Evolutionary conservation across 2,329 filamentous ascomycete species (phyloP).

Genomic region (Colletotrichum tofieldiae): DNA sequence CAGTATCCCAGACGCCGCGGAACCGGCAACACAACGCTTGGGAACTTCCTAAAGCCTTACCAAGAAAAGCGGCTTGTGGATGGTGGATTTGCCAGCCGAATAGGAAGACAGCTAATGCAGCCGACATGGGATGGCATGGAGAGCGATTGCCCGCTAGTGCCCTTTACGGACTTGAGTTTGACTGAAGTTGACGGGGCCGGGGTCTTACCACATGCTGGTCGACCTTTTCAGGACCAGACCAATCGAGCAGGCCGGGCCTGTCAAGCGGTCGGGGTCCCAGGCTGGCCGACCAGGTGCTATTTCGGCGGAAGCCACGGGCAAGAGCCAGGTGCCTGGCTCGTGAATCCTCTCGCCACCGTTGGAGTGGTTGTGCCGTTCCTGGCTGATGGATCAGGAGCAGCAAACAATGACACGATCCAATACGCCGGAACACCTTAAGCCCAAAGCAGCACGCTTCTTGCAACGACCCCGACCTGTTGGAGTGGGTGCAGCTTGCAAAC

Average conservation of each 20-base stretch:
- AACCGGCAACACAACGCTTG: conserved; percentile 40
- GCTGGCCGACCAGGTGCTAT: conserved; percentile 33
- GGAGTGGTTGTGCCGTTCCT: conserved; percentile 42
- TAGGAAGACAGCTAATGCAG: conserved; percentile 30
- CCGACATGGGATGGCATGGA: conserved; percentile 42
- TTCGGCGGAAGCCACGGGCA: conserved; percentile 34
- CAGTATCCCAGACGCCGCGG: conserved; percentile 34
- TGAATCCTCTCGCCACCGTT: conserved; percentile 43
- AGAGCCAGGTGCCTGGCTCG: conserved; percentile 43
- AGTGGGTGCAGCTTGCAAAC: conserved; percentile 18
- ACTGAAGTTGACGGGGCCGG: conserved; percentile 28
- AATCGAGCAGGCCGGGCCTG: conserved; percentile 31
- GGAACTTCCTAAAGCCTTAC: conserved; percentile 38
- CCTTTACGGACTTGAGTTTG: conserved; percentile 35
- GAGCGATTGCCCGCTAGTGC: conserved; percentile 40
- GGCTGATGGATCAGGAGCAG: conserved; percentile 32
- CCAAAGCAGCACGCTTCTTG: conserved; percentile 35
- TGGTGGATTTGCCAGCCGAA: conserved; percentile 31
- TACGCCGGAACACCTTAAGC: conserved; percentile 41
- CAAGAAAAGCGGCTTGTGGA: conserved; percentile 34
- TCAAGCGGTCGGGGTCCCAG: conserved; percentile 32
- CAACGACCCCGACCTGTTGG: conserved; percentile 26
- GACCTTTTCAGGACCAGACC: conserved; percentile 34
- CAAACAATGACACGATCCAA: conserved; percentile 41
- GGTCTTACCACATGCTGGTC: conserved; percentile 34